Base-by-base conservation (phyloP, 192 early-diverging fungal genomes). In the Pilobolus umbonatus region DNA sequence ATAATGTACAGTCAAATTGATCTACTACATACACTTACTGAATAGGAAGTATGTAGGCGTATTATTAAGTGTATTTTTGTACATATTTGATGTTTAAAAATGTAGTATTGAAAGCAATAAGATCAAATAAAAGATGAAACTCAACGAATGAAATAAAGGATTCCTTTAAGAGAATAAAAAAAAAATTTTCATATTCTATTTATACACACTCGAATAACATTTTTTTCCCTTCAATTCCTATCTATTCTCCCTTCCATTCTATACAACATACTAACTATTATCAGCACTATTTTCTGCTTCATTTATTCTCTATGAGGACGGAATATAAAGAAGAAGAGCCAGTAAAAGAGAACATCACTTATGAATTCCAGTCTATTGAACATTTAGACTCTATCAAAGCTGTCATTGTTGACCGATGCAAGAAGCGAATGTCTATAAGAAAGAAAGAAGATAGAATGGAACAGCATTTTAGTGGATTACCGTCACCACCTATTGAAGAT, bases 401-500 rank as follows among this genome's bases (percentile, higher is more conserved):
- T 7, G 52, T 22, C 8, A 54, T 54, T 12, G 24, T 54, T 38
- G 38, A 54, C 22, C 52, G 31, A 2, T 54, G 32, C 15, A 17
- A 25, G 14, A 12, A 49, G 25, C 19, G 25, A 9, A 0, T 11
- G 25, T 24, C 44, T 11, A 46, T 21, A 17, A 28, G 22, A 52
- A 34, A 42, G 39, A 42, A 42, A 42, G 19, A 42, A 42, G 19
- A 42, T 12, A 32, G 30, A 52, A 28, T 21, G 19, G 34, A 21
- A 14, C 34, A 35, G 22, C 52, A 32, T 3, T 14, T 54, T 38
- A 35, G 52, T 14, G 45, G 45, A n/a, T 39, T 59, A n/a, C 57
- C 57, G 7, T 59, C 57, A 14, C 57, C 57, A 10, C 57, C 57
- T 2, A 46, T 45, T 32, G 57, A 59, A 26, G 38, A 43, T 29